Evolutionary conservation across 352 stramenopile species (phyloP).

Genomic region (Pythium diclinum): DNA sequence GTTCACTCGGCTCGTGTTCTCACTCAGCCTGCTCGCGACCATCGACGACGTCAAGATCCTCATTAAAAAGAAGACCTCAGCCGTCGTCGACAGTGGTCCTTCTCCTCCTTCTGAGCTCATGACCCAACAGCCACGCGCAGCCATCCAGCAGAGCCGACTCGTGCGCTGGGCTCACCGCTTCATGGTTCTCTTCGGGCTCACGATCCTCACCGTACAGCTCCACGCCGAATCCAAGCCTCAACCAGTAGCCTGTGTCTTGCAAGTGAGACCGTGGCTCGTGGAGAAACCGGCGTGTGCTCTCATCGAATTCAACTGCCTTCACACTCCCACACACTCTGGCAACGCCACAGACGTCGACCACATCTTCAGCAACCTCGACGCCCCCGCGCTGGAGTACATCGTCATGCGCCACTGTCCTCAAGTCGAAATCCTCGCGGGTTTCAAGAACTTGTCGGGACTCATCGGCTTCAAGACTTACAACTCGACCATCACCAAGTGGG

Average conservation of each 20-base stretch:
- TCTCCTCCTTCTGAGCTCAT: no score
- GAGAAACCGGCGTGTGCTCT: conserved; percentile 12
- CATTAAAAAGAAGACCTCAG: background rate
- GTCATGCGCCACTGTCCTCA: conserved; percentile 38
- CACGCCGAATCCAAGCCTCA: conserved; percentile 8
- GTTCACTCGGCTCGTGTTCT: conserved; percentile 21
- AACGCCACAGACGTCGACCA: conserved; percentile 5
- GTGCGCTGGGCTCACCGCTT: conserved; percentile 3
- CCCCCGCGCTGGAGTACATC: conserved; percentile 23
- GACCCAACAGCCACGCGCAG: no score
- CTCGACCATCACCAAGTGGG: conserved; percentile 17
- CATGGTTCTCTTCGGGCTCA: conserved; percentile 8
- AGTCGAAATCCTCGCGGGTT: conserved; percentile 29
- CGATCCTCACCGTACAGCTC: conserved; percentile 9
- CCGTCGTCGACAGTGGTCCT: background rate
- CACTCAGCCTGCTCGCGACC: conserved; percentile 12
- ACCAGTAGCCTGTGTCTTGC: background rate
- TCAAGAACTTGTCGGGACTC: conserved; percentile 31
- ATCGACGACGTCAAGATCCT: conserved; percentile 24
- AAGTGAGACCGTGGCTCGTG: conserved; percentile 16
- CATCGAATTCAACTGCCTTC: conserved; percentile 19
- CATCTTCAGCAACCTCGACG: conserved; percentile 27
- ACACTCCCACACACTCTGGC: background rate
- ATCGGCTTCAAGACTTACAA: conserved; percentile 21
- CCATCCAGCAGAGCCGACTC: background rate